Conservation (phyloP, 176 grass and related monocot genomes). For the Guadua angustifolia region DNA sequence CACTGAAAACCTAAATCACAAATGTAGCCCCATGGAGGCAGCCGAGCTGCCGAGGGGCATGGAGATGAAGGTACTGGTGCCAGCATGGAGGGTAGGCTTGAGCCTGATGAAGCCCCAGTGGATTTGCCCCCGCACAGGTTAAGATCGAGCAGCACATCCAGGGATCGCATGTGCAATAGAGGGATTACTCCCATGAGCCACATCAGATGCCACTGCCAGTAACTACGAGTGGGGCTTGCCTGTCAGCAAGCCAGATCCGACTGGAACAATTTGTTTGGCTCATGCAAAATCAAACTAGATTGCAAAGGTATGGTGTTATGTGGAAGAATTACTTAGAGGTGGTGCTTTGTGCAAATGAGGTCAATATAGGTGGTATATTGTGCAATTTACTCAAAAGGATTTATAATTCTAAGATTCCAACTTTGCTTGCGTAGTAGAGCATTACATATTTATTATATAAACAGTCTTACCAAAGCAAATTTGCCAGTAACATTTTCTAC, state of each 20-base stretch:
- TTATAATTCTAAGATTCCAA: background rate
- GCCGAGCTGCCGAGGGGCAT: too few relatives aligned
- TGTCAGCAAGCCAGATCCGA: background rate
- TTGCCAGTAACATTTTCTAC: background rate
- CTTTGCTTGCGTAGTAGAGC: background rate
- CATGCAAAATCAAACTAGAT: background rate
- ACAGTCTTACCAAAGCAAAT: conserved; percentile 21
- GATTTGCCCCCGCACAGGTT: background rate
- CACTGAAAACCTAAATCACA: background rate
- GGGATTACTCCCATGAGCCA: background rate
- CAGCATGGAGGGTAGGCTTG: too few relatives aligned
- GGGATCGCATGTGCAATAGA: background rate
- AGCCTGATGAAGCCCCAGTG: too few relatives aligned
- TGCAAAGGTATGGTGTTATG: conserved; percentile 9
- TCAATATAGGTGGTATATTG: background rate
- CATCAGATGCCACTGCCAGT: conserved; percentile 1
- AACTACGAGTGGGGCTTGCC: background rate
- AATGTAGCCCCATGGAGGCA: background rate
- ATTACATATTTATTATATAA: background rate
- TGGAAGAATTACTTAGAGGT: background rate
- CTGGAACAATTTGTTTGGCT: background rate
- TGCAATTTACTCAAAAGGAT: background rate
- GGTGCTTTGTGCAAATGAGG: background rate
- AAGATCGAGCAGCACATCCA: background rate
- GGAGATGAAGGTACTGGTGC: too few relatives aligned